Evolutionary conservation across 139 green algal species (phyloP).

Genomic region (Tetradesmus obliquus): DNA sequence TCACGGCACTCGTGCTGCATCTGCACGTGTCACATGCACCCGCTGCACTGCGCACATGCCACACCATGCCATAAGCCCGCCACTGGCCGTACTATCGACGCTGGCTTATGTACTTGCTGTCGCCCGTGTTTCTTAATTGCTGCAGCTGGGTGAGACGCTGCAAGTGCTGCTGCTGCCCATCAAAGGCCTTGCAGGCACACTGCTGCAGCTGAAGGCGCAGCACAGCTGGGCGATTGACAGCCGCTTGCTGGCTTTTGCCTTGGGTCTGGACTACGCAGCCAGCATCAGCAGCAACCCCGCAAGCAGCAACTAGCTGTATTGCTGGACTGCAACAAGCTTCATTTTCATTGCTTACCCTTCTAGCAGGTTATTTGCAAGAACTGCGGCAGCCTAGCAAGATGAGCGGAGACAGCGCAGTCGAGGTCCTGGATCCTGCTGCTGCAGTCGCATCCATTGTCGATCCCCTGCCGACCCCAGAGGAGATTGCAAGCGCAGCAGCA

Average conservation of each 20-base stretch:
- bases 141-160: constrained; percentile 73
- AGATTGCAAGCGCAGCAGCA: constrained; percentile 28
- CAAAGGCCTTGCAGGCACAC: constrained; percentile 49
- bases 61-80: neutral
- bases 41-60: neutral
- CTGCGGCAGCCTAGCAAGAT: neutral
- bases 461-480: constrained; percentile 2
- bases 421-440: neutral
- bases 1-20: neutral
- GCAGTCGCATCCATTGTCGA: neutral
- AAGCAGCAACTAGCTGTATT: neutral
- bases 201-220: constrained; percentile 54
- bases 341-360: neutral
- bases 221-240: constrained; percentile 66
- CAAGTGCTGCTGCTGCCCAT: constrained; percentile 60
- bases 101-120: neutral
- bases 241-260: constrained; percentile 63
- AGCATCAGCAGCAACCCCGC: neutral
- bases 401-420: neutral
- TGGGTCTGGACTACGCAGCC: constrained; percentile 35
- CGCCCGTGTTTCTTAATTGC: neutral
- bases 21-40: neutral
- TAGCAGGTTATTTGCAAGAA: neutral
- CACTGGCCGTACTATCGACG: neutral
- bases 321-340: neutral